These are phyloP conservation scores for Populus pruinosa DNA, from an alignment of 345 rosid species.

Conservation along the genomic window DNA sequence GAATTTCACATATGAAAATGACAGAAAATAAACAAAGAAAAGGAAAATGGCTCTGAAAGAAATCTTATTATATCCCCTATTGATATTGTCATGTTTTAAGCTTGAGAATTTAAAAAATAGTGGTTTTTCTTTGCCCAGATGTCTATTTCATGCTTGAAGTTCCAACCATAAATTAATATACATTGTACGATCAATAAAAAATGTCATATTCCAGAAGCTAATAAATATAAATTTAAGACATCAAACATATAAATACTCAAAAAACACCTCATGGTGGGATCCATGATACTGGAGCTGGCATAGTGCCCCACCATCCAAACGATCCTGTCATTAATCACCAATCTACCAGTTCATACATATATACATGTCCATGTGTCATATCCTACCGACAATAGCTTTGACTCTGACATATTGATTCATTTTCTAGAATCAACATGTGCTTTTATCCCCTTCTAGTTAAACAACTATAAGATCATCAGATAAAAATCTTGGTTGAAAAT, in stretches of 20 bases:
- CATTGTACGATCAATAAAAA: background rate
- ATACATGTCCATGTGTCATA: background rate
- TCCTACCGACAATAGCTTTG: slow-evolving; percentile 8
- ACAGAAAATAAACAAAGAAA: background rate
- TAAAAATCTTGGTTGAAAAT: background rate
- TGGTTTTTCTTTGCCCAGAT: background rate
- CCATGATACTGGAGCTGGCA: background rate
- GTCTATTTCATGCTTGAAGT: slow-evolving; percentile 1
- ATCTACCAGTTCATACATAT: background rate
- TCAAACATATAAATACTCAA: background rate
- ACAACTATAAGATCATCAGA: background rate
- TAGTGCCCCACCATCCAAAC: slow-evolving; percentile 4
- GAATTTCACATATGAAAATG: background rate
- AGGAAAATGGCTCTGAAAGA: background rate
- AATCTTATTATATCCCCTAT: background rate
- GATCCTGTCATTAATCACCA: background rate
- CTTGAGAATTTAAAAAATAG: background rate
- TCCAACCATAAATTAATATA: background rate
- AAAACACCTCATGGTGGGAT: background rate
- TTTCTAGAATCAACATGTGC: background rate
- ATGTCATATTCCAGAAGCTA: background rate
- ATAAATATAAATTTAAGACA: background rate
- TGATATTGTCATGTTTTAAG: background rate
- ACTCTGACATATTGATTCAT: background rate
- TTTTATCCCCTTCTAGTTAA: background rate